These are phyloP conservation scores for Uronychia binucleata DNA, from an alignment of 73 alveolate species.

Conservation along the genomic window DNA sequence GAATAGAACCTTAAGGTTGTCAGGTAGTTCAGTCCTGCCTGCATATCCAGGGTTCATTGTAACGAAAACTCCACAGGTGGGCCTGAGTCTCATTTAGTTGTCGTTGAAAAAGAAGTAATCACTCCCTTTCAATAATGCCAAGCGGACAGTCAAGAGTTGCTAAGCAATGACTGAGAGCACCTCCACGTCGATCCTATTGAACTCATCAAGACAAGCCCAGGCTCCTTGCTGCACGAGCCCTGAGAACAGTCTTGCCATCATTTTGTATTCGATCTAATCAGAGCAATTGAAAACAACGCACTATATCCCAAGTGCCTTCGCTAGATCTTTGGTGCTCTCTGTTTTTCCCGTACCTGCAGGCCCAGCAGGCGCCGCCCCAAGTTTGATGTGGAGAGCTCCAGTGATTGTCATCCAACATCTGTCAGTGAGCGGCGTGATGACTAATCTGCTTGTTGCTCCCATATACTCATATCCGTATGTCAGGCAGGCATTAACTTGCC, in stretches of 20 bases:
- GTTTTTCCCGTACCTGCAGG: constrained; percentile 99
- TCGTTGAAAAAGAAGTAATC: constrained; percentile 80
- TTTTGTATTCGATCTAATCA: constrained; percentile 93
- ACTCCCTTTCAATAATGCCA: constrained; percentile 89
- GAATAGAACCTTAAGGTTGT: constrained; percentile 89
- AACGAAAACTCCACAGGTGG: constrained; percentile 93
- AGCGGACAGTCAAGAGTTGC: constrained; percentile 81
- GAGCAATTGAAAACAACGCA: constrained; percentile 99
- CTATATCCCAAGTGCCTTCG: constrained; percentile 97
- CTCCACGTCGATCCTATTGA: constrained; percentile 94
- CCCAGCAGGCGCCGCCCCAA: constrained; percentile 99
- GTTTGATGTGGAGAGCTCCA: constrained; percentile 93
- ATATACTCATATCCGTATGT: constrained; percentile 94
- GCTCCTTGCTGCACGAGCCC: constrained; percentile 97
- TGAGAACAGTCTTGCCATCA: constrained; percentile 92
- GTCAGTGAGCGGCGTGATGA: constrained; percentile 94
- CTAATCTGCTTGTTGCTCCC: constrained; percentile 94
- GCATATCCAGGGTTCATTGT: constrained; percentile 99
- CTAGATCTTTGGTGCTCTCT: constrained; percentile 98
- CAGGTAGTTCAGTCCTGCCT: constrained; percentile 98
- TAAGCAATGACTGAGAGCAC: constrained; percentile 84
- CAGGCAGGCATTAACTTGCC: constrained; percentile 77
- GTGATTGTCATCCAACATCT: constrained; percentile 93
- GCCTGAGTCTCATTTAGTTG: constrained; percentile 78
- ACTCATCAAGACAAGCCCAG: constrained; percentile 97